Base-by-base conservation (phyloP, 768 basidiomycete genomes). In the Boletales sp. region DNA sequence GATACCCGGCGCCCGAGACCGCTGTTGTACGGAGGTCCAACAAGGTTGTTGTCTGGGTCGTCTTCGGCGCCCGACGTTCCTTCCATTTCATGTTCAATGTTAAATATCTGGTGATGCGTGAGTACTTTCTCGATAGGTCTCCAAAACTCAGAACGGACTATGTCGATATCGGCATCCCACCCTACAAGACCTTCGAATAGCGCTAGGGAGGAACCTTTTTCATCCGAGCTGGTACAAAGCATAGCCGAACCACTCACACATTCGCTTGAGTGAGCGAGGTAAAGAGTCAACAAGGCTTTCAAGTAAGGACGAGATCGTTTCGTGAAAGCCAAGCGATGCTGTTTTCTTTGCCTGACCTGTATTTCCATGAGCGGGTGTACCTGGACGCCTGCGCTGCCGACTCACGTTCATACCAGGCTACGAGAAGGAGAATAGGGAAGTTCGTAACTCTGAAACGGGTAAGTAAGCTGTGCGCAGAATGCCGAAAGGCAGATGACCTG, bases 181-280 rank as follows among this genome's bases (percentile, higher is more conserved):
- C 90, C 88, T n/a, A 76, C 81, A 13, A 92, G 66, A 10, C 86
- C 85, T 56, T 94, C 91, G 51, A 94, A 84, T 40, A 92, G 73
- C 18, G 83, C 90, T 94, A 57, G 27, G 48, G 36, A 6, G 12
- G 12, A 37, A 35, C 11, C 3, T 38, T 54, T 12, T 45, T 24
- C 14, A 42, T 41, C 15, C 12, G 30, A 45, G 18, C 2, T 8
- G 45, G 40, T 8, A n/a, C 50, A 12, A 49, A 8, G 17, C 45
- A 8, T 3, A 24, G 32, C 2, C 15, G 29, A 19, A 18, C n/a
- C 6, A 72, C 86, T 59, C 63, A 93, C 90, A 78, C 64, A 91
- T 62, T 54, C 86, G 74, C 61, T 84, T 90, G 41, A 97, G 55
- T 2, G 76, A 63, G n/a, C 89, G 76, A 19, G 94, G 94, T 8